Evolutionary conservation across 73 alveolate genomes (phyloP), one percentile per base, ranked within the genome.

Genomic region (Paramecium pentaurelia): DNA sequence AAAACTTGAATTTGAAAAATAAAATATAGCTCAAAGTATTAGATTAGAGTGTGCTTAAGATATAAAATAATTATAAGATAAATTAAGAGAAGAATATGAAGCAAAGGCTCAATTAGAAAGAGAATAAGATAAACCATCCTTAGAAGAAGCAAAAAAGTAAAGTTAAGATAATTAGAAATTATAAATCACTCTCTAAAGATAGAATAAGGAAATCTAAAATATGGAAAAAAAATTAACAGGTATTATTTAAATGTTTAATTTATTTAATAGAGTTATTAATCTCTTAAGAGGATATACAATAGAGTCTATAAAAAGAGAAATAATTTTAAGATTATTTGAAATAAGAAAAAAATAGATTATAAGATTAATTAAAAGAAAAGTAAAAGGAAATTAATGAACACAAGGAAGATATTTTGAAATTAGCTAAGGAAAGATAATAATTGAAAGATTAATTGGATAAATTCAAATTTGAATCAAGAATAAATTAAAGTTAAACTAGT

Each of bases 191-290:
- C 22, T 60, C 4, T 30, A 8, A 25, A 60, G 83, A 14, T 34
- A 60, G 20, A 34, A 60, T 2, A 60, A 34, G 20, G 83, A 60
- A 60, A 27, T 60, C 27, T 60, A 60, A 60, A 60, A 60, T 60
- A 60, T 60, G 83, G 83, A 60, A 60, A 30, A 60, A 60, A 60
- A 60, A 60, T 22, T 60, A 60, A 60, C 83, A 25, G 83, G 83
- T 60, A 60, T 2, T 34, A 22, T 22, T 0, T 11, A 10, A 25
- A 59, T 60, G 8, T 8, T 11, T 25, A 51, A 51, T 16, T 51
- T 51, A 51, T 4, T 60, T 11, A 60, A 34, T 60, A 60, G 83
- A 34, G 9, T 18, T 60, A 60, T 34, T 60, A 34, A 20, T 60
- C 5, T 25, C 83, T 0, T 60, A 60, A 60, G 83, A 60, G 11